A percentile compares a stretch with the other conserved stretches of the same genome.
These are phyloP conservation scores for Talaromyces funiculosus DNA, from an alignment of 2,329 filamentous ascomycete species.

Conservation along the genomic window DNA sequence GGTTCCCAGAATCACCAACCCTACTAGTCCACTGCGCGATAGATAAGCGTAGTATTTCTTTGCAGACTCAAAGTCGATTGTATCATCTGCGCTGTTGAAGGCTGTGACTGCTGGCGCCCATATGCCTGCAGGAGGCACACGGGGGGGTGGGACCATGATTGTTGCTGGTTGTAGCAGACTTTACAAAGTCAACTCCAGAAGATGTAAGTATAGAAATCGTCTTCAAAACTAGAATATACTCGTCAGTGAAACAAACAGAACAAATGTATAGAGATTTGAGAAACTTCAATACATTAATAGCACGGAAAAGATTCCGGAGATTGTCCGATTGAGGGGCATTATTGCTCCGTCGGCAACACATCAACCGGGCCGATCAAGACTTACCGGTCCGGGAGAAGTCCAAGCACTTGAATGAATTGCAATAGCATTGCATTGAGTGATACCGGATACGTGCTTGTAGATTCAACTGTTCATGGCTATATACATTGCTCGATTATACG, in stretches of 20 bases:
- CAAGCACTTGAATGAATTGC: background rate
- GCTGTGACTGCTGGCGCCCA: slow-evolving; percentile 53
- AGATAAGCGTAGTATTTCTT: slow-evolving; percentile 50
- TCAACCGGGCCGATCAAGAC: background rate
- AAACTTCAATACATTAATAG: no score
- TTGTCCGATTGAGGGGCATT: background rate
- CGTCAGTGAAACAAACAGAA: background rate
- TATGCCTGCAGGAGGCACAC: slow-evolving; percentile 35
- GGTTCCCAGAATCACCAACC: slow-evolving; percentile 51
- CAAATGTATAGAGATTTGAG: no score
- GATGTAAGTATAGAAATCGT: no score
- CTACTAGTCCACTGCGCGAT: slow-evolving; percentile 45
- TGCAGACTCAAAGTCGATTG: slow-evolving; percentile 45
- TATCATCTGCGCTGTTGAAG: slow-evolving; percentile 48
- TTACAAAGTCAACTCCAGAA: background rate
- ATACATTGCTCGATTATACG: no score
- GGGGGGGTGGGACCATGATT: slow-evolving; percentile 13
- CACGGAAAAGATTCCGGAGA: slow-evolving; percentile 4
- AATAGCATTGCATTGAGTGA: background rate
- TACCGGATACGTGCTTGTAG: background rate
- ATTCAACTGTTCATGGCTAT: no score
- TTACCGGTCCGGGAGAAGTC: background rate
- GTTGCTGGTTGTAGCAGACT: background rate
- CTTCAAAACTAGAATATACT: background rate
- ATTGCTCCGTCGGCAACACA: background rate